Base-by-base conservation (phyloP, 495 filamentous ascomycete genomes). In the Pyrenula aspistea region DNA sequence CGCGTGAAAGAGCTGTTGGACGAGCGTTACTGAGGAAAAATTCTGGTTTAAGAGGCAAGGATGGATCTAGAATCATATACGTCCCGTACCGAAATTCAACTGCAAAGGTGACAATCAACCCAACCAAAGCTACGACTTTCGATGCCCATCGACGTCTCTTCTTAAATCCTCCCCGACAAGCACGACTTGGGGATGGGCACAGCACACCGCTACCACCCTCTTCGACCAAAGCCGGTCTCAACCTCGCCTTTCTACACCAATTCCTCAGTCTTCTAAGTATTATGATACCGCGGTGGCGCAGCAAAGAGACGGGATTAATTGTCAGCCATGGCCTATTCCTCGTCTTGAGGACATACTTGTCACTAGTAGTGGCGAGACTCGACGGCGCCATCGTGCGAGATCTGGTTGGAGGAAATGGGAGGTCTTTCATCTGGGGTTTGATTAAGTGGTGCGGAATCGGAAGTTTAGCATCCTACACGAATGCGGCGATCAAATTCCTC, bases 371-470 rank as follows among this genome's bases (percentile, higher is more conserved):
- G 53, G 94, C 94, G 15, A 78, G 93, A 25, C 74, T 99, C 23
- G 94, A 99, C 63, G 94, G 94, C 61, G 91, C 95, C 67, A 94
- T 99, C 61, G 94, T 97, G 22, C 80, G 94, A 56, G 94, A 97
- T 71, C 74, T 99, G 12, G 91, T 99, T 24, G 90, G 90, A 10
- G 94, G 92, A 12, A 95, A 96, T 68, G 90, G 93, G 11, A 88
- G 78, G 57, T 74, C 80, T 10, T 99, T 99, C 68, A 73, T 90
- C 22, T 89, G 84, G 85, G 94, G 94, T 22, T 84, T 99, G 55
- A 64, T 85, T 53, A 96, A 96, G 70, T 89, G 86, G 85, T 79
- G 82, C 58, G 83, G 83, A 22, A 81, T 89, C 51, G 81, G 81
- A 49, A 79, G 76, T 49, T 80, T 95, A 61, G 88, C 88, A 19